Percentiles rank a stretch among this genome's conserved stretches.
These are phyloP conservation scores for Saccharum hybrid DNA, from an alignment of 202 grass and related monocot genomes.

Conservation along the genomic window DNA sequence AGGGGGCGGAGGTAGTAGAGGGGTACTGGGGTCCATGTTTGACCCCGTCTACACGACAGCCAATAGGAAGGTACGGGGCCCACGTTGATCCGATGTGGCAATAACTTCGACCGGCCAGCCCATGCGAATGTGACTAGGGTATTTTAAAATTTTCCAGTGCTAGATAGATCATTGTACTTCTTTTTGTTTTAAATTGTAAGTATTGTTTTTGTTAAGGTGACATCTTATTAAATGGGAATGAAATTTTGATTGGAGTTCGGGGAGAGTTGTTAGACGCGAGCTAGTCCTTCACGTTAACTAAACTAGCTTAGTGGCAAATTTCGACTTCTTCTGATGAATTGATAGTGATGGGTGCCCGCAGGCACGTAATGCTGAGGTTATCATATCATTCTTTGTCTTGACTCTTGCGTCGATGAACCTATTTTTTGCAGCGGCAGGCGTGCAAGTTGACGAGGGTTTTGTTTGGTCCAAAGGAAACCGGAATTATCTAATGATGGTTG, in stretches of 20 bases:
- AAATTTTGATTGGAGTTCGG: background rate
- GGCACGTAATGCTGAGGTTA: conserved; percentile 8
- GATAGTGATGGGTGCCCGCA: background rate
- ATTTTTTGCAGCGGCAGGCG: conserved; percentile 1
- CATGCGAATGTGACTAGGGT: background rate
- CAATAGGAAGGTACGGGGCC: conserved; percentile 21
- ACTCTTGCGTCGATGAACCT: background rate
- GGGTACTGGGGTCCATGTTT: conserved; percentile 29
- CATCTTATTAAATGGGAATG: background rate
- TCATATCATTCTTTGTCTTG: background rate
- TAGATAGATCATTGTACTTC: no score
- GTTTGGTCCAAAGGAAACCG: background rate
- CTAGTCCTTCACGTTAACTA: conserved; percentile 4
- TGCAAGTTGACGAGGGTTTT: background rate
- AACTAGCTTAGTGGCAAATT: background rate
- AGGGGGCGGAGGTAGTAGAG: background rate
- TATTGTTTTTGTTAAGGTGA: background rate
- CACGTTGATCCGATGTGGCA: conserved; percentile 24
- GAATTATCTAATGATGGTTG: background rate
- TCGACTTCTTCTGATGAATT: background rate
- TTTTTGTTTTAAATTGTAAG: background rate
- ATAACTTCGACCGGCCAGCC: background rate
- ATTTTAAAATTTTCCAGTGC: no score
- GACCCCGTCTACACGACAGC: conserved; percentile 21
- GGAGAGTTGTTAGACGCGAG: background rate